Conservation (phyloP, 495 filamentous ascomycete genomes). For the Pseudoneurospora amorphoporcata region DNA sequence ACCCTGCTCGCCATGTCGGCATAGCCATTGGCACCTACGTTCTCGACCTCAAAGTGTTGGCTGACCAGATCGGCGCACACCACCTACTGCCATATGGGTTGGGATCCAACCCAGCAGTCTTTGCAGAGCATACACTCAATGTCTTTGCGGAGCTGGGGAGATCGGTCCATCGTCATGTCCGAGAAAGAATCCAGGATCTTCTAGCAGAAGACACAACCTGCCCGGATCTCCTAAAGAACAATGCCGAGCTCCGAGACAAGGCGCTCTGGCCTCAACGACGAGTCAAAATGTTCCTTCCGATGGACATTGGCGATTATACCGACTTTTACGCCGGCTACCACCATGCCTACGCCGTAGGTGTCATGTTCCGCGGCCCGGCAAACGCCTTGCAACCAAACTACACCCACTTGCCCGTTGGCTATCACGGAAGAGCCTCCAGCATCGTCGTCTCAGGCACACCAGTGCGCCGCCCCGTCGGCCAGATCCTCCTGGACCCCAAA, state of each 20-base stretch:
- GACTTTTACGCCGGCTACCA: slow-evolving; percentile 93
- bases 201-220: slow-evolving; percentile 44
- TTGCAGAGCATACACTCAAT: slow-evolving; percentile 65
- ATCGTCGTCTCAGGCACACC: slow-evolving; percentile 68
- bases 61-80: slow-evolving; percentile 46
- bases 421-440: slow-evolving; percentile 74
- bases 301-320: slow-evolving; percentile 90
- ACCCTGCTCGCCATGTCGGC: slow-evolving; percentile 52
- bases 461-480: slow-evolving; percentile 69
- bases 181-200: slow-evolving; percentile 62
- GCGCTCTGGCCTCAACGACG: slow-evolving; percentile 41
- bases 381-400: slow-evolving; percentile 87
- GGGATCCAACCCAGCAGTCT: slow-evolving; percentile 47
- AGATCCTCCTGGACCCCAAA: slow-evolving; percentile 58
- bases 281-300: slow-evolving; percentile 67
- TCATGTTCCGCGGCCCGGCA: slow-evolving; percentile 69
- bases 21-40: slow-evolving; percentile 69
- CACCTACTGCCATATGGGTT: slow-evolving; percentile 43
- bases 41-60: slow-evolving; percentile 62
- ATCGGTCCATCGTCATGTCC: slow-evolving; percentile 58
- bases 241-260: slow-evolving; percentile 17
- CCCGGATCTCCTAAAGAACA: slow-evolving; percentile 25
- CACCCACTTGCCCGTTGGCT: slow-evolving; percentile 79
- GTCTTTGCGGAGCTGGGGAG: slow-evolving; percentile 72
- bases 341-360: slow-evolving; percentile 75